Evolutionary conservation across 2,329 filamentous ascomycete species (phyloP).

Genomic region (Allantophomopsis cytisporea): DNA sequence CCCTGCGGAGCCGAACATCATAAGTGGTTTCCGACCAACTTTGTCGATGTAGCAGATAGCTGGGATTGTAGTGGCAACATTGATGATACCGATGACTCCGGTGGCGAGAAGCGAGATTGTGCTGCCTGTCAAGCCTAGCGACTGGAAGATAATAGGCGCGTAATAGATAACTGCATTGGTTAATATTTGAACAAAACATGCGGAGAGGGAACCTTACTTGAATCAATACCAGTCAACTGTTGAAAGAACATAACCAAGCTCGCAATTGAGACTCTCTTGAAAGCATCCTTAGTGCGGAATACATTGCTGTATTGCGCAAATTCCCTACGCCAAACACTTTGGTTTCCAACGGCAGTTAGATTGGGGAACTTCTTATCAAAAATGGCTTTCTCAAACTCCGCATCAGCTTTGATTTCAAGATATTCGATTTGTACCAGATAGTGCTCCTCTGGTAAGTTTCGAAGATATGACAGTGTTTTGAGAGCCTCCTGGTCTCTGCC

Average conservation of each 20-base stretch:
- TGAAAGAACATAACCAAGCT: constrained; percentile 32
- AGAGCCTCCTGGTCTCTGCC: constrained; percentile 15
- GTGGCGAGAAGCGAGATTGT: constrained; percentile 25
- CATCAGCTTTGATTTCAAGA: constrained; percentile 15
- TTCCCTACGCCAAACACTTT: constrained; percentile 27
- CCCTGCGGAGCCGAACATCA: constrained; percentile 6
- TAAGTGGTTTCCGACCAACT: constrained; percentile 6
- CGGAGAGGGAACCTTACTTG: constrained; percentile 4
- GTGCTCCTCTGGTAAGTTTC: constrained; percentile 9
- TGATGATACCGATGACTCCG: constrained; percentile 22
- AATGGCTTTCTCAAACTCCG: constrained; percentile 21
- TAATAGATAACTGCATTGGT: constrained; percentile 24
- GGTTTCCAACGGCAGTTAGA: constrained; percentile 24
- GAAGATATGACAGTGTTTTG: constrained; percentile 10
- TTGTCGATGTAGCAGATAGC: constrained; percentile 8
- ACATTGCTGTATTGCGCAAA: constrained; percentile 35
- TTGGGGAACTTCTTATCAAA: constrained; percentile 29
- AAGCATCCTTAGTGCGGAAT: constrained; percentile 31
- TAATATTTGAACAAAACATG: no score
- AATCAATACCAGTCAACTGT: constrained; percentile 21
- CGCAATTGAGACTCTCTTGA: constrained; percentile 28
- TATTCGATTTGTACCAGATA: constrained; percentile 13
- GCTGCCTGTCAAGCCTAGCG: constrained; percentile 22
- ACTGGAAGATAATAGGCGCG: constrained; percentile 30
- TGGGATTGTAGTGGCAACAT: constrained; percentile 7